Evolutionary conservation across 345 rosid genomes (phyloP).

Genomic region (Alliaria petiolata): DNA sequence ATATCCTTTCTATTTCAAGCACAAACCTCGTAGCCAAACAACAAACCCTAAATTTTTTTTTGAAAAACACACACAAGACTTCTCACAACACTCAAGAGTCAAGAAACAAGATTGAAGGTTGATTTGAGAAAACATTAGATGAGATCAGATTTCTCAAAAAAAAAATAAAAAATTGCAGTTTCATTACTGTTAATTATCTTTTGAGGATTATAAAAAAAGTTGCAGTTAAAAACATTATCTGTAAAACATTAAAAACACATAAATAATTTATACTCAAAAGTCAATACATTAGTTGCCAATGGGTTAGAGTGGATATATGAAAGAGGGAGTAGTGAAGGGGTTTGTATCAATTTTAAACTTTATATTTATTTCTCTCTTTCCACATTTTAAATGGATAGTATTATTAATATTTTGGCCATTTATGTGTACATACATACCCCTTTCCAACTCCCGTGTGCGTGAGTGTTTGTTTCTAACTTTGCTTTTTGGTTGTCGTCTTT

Average conservation of each 20-base stretch:
- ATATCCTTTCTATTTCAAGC: not conserved
- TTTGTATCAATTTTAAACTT: not conserved
- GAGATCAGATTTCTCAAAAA: no score
- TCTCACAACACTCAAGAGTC: not conserved
- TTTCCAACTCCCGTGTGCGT: constrained; percentile 16
- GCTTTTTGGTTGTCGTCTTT: constrained; percentile 13
- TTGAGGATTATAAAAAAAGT: no score
- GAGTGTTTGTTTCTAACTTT: constrained; percentile 5
- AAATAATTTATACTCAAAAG: no score
- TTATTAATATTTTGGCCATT: not conserved
- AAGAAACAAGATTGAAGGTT: not conserved
- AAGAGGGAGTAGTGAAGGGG: not conserved
- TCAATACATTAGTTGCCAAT: no score
- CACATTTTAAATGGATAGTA: not conserved
- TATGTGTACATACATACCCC: not conserved
- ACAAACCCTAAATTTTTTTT: not conserved
- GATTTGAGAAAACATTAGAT: no score
- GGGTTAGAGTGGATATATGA: not conserved
- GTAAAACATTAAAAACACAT: no score
- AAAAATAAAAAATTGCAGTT: no score
- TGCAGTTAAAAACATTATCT: no score
- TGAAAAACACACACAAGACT: not conserved
- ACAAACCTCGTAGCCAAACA: not conserved
- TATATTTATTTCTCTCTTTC: no score
- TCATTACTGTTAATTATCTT: not conserved